Evolutionary conservation across 2,329 filamentous ascomycete genomes (phyloP).

Genomic region (Cladosporium sp.): DNA sequence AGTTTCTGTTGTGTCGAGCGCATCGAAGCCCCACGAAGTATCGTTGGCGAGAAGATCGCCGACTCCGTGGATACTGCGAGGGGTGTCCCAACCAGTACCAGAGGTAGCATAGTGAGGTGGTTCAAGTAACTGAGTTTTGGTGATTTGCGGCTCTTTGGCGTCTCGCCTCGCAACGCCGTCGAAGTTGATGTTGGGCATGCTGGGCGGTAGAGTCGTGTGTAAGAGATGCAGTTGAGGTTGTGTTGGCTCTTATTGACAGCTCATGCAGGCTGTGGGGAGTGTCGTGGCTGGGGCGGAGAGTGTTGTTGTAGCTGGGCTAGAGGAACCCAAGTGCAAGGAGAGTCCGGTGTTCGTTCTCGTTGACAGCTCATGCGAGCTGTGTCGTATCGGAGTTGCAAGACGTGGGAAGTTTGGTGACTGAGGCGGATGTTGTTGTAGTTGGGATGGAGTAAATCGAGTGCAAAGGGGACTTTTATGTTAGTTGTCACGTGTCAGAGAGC

Average conservation of each 20-base stretch:
- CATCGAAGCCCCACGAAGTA: background rate
- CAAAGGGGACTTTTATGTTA: background rate
- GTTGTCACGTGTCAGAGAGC: background rate
- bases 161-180: background rate
- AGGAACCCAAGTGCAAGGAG: no score
- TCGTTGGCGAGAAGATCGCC: background rate
- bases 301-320: no score
- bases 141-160: conserved; percentile 5
- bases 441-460: background rate
- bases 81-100: background rate
- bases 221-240: background rate
- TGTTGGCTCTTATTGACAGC: background rate
- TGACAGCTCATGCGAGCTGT: no score
- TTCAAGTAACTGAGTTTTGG: background rate
- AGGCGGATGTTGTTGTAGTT: background rate
- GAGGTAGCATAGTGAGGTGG: background rate
- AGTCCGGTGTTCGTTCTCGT: no score
- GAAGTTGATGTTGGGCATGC: background rate
- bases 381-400: background rate
- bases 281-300: no score
- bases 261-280: no score
- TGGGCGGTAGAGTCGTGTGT: background rate
- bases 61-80: background rate
- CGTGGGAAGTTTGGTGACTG: no score
- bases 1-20: background rate